Percentiles rank a stretch among this genome's conserved stretches.
Conservation (phyloP, 495 filamentous ascomycete genomes). For the Daldinia vernicosa region DNA sequence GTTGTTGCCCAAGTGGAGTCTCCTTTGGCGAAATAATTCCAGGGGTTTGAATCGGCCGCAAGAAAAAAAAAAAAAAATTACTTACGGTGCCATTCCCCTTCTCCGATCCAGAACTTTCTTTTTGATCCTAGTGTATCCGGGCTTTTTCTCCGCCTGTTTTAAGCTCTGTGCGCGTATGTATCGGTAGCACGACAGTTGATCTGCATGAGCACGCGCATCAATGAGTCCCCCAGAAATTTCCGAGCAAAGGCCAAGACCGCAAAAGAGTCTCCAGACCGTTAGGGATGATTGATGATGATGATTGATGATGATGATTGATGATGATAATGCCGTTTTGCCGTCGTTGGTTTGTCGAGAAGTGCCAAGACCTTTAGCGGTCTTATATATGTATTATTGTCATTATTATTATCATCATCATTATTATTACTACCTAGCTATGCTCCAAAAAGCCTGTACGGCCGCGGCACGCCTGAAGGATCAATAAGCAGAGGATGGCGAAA, state of each 20-base stretch:
- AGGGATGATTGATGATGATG: too few relatives aligned
- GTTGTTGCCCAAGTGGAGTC: neutral
- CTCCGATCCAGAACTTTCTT: neutral
- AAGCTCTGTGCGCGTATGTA: neutral
- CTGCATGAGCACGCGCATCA: neutral
- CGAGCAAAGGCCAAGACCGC: neutral
- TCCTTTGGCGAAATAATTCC: neutral
- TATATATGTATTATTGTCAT: neutral
- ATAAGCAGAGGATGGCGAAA: constrained; percentile 26
- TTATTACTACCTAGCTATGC: neutral
- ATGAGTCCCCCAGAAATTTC: neutral
- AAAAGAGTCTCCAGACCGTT: too few relatives aligned
- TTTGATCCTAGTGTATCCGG: neutral
- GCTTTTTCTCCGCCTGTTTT: neutral
- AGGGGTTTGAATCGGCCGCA: neutral
- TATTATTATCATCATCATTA: too few relatives aligned
- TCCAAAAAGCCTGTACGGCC: constrained; percentile 2
- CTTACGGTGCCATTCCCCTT: neutral
- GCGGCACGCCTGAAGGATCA: constrained; percentile 25
- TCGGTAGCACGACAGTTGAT: constrained; percentile 2
- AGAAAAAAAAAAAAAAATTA: neutral
- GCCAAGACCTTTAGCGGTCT: constrained; percentile 5
- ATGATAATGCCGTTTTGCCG: constrained; percentile 5
- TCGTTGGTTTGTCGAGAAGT: neutral
- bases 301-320: too few relatives aligned